These are phyloP conservation scores for Plasmodium reichenowi DNA, from an alignment of 169 alveolate genomes.

Conservation along the genomic window DNA sequence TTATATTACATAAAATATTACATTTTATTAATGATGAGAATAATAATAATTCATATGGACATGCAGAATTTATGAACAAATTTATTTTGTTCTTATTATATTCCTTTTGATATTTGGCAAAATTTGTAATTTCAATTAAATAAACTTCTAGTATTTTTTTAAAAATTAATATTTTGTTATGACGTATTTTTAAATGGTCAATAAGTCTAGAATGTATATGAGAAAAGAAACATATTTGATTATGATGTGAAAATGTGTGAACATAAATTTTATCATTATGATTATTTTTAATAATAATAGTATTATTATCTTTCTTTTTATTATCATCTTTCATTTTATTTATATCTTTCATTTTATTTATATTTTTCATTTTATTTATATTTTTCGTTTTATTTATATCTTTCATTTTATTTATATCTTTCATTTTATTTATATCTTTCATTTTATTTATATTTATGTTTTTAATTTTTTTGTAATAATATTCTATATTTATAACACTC, in stretches of 20 bases:
- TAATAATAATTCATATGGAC: slow-evolving; percentile 57
- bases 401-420: too few relatives aligned
- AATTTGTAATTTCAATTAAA: slow-evolving; percentile 56
- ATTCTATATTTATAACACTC: slow-evolving; percentile 41
- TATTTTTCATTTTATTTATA: too few relatives aligned
- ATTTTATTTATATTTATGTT: slow-evolving; percentile 13
- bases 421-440: neutral
- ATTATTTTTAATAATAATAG: too few relatives aligned
- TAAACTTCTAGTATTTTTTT: slow-evolving; percentile 49
- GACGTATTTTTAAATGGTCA: slow-evolving; percentile 17
- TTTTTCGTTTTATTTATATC: too few relatives aligned
- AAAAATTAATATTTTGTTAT: slow-evolving; percentile 43
- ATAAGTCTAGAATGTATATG: slow-evolving; percentile 7
- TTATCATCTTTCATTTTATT: too few relatives aligned
- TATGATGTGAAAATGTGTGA: neutral
- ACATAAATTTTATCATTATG: too few relatives aligned
- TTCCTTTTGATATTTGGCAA: slow-evolving; percentile 44
- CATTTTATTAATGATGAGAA: slow-evolving; percentile 50
- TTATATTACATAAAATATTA: slow-evolving; percentile 31
- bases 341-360: neutral
- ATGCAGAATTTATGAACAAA: slow-evolving; percentile 20
- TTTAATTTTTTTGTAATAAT: slow-evolving; percentile 34
- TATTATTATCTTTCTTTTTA: too few relatives aligned
- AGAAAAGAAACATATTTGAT: slow-evolving; percentile 9
- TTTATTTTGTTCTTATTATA: slow-evolving; percentile 25